A percentile compares a stretch with the other conserved stretches of the same genome.
These are phyloP conservation scores for Pseudogymnoascus sp. DNA, from an alignment of 2,329 filamentous ascomycete genomes.

Conservation along the genomic window DNA sequence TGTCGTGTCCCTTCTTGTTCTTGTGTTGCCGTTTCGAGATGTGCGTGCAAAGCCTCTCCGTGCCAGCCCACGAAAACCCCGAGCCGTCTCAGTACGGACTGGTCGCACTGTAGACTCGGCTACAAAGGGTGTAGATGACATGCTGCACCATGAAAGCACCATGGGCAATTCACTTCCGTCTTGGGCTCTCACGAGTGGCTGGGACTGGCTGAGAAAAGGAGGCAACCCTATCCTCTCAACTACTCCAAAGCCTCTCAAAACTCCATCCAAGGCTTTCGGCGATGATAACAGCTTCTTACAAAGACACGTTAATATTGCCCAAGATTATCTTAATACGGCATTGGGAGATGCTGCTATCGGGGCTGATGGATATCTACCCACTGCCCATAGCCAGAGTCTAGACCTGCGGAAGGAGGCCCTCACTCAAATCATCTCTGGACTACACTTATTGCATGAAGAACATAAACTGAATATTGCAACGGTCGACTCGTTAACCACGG, in stretches of 20 bases:
- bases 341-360: constrained; percentile 48
- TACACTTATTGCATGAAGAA: constrained; percentile 87
- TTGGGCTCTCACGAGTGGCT: constrained; percentile 55
- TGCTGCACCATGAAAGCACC: constrained; percentile 36
- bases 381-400: constrained; percentile 38
- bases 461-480: constrained; percentile 64
- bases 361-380: constrained; percentile 55
- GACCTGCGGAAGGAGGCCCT: constrained; percentile 51
- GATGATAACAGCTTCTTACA: constrained; percentile 47
- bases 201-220: constrained; percentile 63
- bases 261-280: constrained; percentile 21
- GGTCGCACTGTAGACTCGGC: constrained; percentile 36
- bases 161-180: constrained; percentile 31
- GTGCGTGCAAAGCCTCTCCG: constrained; percentile 26
- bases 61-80: constrained; percentile 30
- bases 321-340: constrained; percentile 54
- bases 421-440: constrained; percentile 59
- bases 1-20: constrained; percentile 53
- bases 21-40: constrained; percentile 52
- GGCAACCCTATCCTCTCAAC: constrained; percentile 28
- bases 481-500: constrained; percentile 37
- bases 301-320: constrained; percentile 48
- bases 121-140: constrained; percentile 37
- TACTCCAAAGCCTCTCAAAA: background rate
- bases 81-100: constrained; percentile 35